These are phyloP conservation scores for Boletus insuetus DNA, from an alignment of 768 basidiomycete genomes.

Conservation along the genomic window DNA sequence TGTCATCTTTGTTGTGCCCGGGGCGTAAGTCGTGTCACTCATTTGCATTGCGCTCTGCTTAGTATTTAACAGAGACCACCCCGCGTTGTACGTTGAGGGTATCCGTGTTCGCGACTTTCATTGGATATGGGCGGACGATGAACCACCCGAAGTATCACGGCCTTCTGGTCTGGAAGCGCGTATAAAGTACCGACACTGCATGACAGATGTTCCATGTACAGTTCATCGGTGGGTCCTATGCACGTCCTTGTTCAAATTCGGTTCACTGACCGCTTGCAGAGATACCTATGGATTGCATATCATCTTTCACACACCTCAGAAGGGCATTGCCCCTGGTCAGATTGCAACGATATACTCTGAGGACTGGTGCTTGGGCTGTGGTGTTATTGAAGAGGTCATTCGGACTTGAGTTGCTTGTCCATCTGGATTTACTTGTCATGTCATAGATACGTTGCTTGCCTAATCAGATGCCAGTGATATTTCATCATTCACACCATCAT, in stretches of 20 bases:
- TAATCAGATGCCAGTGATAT: neutral
- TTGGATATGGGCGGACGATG: conserved; percentile 75
- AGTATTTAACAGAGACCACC: conserved; percentile 49
- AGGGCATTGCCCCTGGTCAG: conserved; percentile 78
- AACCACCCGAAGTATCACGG: conserved; percentile 45
- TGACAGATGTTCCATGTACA: conserved; percentile 51
- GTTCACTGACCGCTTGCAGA: conserved; percentile 15
- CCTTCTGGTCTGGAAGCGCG: conserved; percentile 45
- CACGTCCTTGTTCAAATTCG: neutral
- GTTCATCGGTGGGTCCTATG: conserved; percentile 44
- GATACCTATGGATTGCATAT: conserved; percentile 36
- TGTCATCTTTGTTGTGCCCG: conserved; percentile 72
- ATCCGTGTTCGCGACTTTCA: conserved; percentile 49
- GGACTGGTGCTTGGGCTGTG: conserved; percentile 83
- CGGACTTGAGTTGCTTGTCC: conserved; percentile 1
- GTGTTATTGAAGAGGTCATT: conserved; percentile 47
- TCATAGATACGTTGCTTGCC: neutral
- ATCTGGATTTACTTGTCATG: too few species aligned
- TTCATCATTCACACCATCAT: conserved; percentile 36
- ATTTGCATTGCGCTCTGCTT: neutral
- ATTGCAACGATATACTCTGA: conserved; percentile 70
- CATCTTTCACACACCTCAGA: conserved; percentile 55
- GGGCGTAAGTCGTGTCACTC: conserved; percentile 45
- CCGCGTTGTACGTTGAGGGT: conserved; percentile 44
- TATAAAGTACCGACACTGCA: conserved; percentile 71